These are phyloP conservation scores for Penicillium sp. DNA, from an alignment of 2,329 filamentous ascomycete genomes.

Conservation along the genomic window DNA sequence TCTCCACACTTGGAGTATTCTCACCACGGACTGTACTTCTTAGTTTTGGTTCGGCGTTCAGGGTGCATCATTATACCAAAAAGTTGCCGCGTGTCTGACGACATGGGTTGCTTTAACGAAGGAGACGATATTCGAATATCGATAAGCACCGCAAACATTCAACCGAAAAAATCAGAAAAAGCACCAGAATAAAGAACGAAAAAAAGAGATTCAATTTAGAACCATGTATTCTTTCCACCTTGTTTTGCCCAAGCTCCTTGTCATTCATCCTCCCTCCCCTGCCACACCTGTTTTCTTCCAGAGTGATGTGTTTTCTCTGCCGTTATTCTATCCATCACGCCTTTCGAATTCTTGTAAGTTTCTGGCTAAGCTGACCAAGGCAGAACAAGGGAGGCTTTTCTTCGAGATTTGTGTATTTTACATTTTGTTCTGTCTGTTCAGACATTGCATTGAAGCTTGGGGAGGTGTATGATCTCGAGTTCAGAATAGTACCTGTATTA, in stretches of 20 bases:
- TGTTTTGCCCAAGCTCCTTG: constrained; percentile 19
- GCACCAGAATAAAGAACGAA: constrained; percentile 18
- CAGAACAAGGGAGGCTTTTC: constrained; percentile 6
- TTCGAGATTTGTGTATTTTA: constrained; percentile 15
- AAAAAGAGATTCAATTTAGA: constrained; percentile 18
- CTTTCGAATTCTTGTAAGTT: not conserved
- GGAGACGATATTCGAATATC: constrained; percentile 2
- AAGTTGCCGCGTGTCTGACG: constrained; percentile 24
- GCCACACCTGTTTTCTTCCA: not conserved
- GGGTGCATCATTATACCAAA: constrained; percentile 36
- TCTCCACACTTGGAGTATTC: constrained; percentile 11
- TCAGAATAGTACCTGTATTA: not conserved
- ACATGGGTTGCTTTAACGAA: constrained; percentile 26
- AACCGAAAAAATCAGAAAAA: constrained; percentile 15
- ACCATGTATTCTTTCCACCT: constrained; percentile 22
- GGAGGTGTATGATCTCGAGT: constrained; percentile 14
- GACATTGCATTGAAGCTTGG: constrained; percentile 10
- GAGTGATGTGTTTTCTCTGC: constrained; percentile 11
- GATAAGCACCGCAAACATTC: constrained; percentile 8
- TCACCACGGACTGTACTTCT: constrained; percentile 38
- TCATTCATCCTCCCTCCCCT: constrained; percentile 7
- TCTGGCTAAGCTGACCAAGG: not conserved
- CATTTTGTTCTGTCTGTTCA: constrained; percentile 11
- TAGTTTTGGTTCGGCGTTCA: constrained; percentile 41
- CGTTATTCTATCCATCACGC: constrained; percentile 3